phyloP scores from a whole-genome alignment of 805 yeast genomes.

The Wickerhamomyces bovis region DNA sequence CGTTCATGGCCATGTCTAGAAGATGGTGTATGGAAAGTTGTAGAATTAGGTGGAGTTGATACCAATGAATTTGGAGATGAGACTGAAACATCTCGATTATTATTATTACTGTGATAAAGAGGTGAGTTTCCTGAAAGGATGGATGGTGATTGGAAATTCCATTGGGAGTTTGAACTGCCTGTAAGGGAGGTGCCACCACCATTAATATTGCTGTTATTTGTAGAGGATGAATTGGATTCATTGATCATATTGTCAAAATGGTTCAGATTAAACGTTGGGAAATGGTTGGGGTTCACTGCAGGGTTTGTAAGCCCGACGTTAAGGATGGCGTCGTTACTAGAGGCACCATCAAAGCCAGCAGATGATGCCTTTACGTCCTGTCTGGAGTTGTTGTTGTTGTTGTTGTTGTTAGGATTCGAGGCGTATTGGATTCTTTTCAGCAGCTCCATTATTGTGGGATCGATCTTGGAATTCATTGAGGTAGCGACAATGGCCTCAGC shows the following conservation, averaged over 20 bases:
- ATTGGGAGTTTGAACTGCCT: not conserved
- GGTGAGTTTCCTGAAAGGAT: not conserved
- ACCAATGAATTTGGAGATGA: not conserved
- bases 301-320: conserved; percentile 6
- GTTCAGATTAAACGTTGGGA: conserved; percentile 24
- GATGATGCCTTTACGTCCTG: not conserved
- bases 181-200: not conserved
- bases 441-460: conserved; percentile 59
- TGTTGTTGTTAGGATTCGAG: conserved; percentile 4
- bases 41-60: not conserved
- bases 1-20: conserved; percentile 4
- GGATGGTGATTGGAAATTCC: not conserved
- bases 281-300: conserved; percentile 12
- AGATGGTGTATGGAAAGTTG: not conserved
- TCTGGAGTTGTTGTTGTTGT: not conserved
- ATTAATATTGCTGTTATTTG: not conserved
- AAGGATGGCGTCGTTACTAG: conserved; percentile 5
- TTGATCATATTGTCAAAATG: conserved; percentile 22
- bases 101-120: not conserved
- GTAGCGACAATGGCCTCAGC: conserved; percentile 56
- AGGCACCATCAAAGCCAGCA: not conserved
- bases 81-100: not conserved
- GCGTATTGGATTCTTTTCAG: conserved; percentile 54
- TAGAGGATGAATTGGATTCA: not conserved
- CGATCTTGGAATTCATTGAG: conserved; percentile 41